A percentile compares a stretch with the other conserved stretches of the same genome.
phyloP scores from a whole-genome alignment of 192 early-diverging fungal species.

The Gonapodya prolifera region DNA sequence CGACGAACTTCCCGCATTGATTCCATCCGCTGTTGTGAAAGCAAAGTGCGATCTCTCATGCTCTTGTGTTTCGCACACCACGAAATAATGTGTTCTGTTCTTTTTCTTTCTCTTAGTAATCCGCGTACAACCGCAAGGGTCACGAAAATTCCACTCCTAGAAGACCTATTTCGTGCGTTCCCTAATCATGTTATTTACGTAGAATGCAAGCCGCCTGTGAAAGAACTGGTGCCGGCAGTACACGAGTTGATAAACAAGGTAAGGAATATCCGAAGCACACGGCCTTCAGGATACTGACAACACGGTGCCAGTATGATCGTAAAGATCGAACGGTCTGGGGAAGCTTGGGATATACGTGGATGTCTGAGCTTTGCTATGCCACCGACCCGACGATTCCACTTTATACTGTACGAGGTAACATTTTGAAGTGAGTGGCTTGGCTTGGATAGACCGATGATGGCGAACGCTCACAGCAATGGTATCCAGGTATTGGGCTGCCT shows the following conservation, averaged over 20 bases:
- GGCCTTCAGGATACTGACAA: no score
- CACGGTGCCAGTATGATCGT: neutral
- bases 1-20: neutral
- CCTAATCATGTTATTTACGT: neutral
- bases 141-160: neutral
- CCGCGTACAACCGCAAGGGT: neutral
- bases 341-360: neutral
- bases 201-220: neutral
- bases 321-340: neutral
- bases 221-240: neutral
- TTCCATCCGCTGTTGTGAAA: neutral
- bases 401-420: neutral
- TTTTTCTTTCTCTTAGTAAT: no score
- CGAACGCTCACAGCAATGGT: no score
- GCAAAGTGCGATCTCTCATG: neutral
- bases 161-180: neutral
- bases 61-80: no score
- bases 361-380: neutral
- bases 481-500: neutral
- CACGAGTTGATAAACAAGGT: neutral
- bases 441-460: no score
- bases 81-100: no score
- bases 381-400: neutral
- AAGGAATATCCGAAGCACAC: no score
- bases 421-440: neutral